A percentile compares a stretch with the other conserved stretches of the same genome.
Conservation (phyloP, 768 basidiomycete species). For the Russula sp. region DNA sequence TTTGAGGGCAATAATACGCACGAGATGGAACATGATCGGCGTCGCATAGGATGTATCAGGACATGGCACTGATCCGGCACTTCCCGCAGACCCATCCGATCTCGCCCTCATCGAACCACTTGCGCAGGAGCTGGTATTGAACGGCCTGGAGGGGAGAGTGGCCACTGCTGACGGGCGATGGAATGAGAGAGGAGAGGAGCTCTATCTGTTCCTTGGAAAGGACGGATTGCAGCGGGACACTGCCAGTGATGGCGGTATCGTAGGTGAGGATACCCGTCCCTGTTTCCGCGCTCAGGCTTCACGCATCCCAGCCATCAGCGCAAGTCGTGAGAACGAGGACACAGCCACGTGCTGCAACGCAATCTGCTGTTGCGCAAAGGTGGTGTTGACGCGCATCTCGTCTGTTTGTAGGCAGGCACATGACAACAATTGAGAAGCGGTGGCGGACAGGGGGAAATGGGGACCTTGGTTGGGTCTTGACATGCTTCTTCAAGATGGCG, state of each 20-base stretch:
- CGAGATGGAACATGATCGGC: slow-evolving; percentile 22
- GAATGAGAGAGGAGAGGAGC: slow-evolving; percentile 13
- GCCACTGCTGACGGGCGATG: slow-evolving; percentile 9
- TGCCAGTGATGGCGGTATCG: slow-evolving; percentile 19
- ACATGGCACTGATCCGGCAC: slow-evolving; percentile 7
- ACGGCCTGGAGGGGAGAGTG: slow-evolving; percentile 18
- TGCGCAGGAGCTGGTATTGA: slow-evolving; percentile 17
- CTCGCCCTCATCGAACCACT: slow-evolving; percentile 21
- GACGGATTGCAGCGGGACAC: slow-evolving; percentile 17
- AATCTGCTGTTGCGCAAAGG: slow-evolving; percentile 15
- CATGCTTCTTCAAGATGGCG: background rate
- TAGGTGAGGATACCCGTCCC: slow-evolving; percentile 15
- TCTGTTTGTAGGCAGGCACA: slow-evolving; percentile 2
- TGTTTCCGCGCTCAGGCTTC: slow-evolving; percentile 8
- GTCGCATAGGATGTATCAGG: slow-evolving; percentile 16
- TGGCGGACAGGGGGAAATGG: too few species aligned
- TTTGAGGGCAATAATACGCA: background rate
- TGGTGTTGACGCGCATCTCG: slow-evolving; percentile 16
- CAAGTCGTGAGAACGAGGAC: background rate
- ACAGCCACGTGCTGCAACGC: slow-evolving; percentile 3
- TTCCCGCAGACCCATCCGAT: slow-evolving; percentile 22
- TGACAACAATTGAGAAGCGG: background rate
- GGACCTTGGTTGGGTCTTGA: too few species aligned
- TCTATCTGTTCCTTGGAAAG: slow-evolving; percentile 17
- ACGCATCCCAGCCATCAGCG: background rate